Conservation (phyloP, 768 basidiomycete species). For the Hypholoma fasciculare region DNA sequence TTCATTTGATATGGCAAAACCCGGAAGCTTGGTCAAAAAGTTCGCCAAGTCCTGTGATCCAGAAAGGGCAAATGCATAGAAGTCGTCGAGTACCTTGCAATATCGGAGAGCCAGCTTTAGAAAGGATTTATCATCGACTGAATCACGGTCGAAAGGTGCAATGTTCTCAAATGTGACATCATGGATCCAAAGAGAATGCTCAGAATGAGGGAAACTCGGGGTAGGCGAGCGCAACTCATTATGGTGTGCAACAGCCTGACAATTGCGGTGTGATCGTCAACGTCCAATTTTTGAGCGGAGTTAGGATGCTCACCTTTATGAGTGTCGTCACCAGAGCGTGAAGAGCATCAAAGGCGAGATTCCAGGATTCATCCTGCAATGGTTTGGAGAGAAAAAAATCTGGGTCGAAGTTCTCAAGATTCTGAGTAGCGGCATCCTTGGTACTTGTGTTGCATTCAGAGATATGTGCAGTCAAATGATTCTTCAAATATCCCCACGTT, state of each 20-base stretch:
- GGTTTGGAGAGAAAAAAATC: too few species aligned
- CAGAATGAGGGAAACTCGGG: slow-evolving; percentile 9
- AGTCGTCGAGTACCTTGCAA: slow-evolving; percentile 1
- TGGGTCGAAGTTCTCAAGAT: too few species aligned
- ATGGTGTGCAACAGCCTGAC: background rate
- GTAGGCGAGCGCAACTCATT: background rate
- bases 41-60: background rate
- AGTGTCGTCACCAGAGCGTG: slow-evolving; percentile 9
- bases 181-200: slow-evolving; percentile 16
- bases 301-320: slow-evolving; percentile 3
- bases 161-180: slow-evolving; percentile 1
- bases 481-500: too few species aligned
- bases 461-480: too few species aligned
- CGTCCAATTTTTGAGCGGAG: background rate
- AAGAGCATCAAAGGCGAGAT: too few species aligned
- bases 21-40: slow-evolving; percentile 8
- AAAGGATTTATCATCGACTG: background rate
- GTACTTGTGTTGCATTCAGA: too few species aligned
- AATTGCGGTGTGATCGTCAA: background rate
- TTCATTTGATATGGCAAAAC: slow-evolving; percentile 2
- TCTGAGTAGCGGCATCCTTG: too few species aligned
- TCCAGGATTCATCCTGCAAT: too few species aligned
- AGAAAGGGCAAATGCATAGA: slow-evolving; percentile 10
- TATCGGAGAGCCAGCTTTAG: slow-evolving; percentile 4
- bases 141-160: background rate